A percentile compares a stretch with the other conserved stretches of the same genome.
phyloP scores from a whole-genome alignment of 75 land plant genomes.

The Picea glauca region DNA sequence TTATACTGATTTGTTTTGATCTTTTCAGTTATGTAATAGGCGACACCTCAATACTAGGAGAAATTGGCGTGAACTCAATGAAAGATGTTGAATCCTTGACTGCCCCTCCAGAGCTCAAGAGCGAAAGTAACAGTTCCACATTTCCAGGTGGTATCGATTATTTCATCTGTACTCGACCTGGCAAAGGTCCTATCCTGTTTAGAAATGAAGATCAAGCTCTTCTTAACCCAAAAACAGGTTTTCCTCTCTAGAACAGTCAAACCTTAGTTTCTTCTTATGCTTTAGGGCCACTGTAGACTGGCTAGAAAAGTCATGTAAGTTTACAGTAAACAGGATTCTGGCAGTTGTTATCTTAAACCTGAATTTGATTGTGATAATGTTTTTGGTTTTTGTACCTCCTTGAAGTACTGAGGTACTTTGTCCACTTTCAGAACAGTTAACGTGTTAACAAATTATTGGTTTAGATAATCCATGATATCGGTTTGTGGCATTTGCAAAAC shows the following conservation, averaged over 20 bases:
- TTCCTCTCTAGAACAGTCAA: conserved; percentile 25
- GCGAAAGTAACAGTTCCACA: conserved; percentile 5
- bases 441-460: background rate
- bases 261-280: background rate
- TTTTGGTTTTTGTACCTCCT: background rate
- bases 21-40: conserved; percentile 77
- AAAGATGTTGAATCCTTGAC: conserved; percentile 67
- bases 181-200: conserved; percentile 32
- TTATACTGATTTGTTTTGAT: conserved; percentile 2
- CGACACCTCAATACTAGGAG: conserved; percentile 59
- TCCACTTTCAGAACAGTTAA: background rate
- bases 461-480: background rate
- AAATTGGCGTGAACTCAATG: conserved; percentile 43
- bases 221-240: conserved; percentile 63
- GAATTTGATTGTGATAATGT: background rate
- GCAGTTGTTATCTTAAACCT: background rate
- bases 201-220: conserved; percentile 33
- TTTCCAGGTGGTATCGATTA: conserved; percentile 32
- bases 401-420: background rate
- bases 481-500: background rate
- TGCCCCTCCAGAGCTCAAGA: conserved; percentile 28
- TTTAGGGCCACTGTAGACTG: background rate
- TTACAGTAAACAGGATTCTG: too few relatives aligned
- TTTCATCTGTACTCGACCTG: conserved; percentile 43
- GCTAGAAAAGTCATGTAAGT: background rate